phyloP scores from a whole-genome alignment of 2,329 filamentous ascomycete species.

The Volutella citrinella region DNA sequence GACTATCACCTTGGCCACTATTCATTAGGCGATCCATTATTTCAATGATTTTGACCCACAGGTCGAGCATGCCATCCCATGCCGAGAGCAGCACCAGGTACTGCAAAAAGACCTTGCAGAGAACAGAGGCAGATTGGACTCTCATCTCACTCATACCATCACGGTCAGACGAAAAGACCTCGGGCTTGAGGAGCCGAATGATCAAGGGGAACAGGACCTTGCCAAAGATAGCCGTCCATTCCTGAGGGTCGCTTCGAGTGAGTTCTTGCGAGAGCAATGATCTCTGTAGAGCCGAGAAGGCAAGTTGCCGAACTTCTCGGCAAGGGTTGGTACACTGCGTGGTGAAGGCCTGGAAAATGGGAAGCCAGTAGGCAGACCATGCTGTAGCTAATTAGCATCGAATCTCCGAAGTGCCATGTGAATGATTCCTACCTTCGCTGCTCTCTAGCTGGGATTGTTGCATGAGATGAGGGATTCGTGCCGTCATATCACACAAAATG shows the following conservation, averaged over 20 bases:
- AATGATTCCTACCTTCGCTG: constrained; percentile 73
- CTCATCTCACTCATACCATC: constrained; percentile 94
- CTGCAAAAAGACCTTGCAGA: constrained; percentile 94
- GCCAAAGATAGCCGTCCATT: constrained; percentile 93
- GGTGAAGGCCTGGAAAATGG: constrained; percentile 85
- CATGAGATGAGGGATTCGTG: constrained; percentile 81
- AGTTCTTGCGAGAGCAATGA: constrained; percentile 82
- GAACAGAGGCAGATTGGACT: constrained; percentile 82
- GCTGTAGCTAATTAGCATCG: constrained; percentile 52
- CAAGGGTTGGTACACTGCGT: constrained; percentile 93
- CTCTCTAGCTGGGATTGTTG: constrained; percentile 89
- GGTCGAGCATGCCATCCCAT: constrained; percentile 83
- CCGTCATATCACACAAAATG: constrained; percentile 78
- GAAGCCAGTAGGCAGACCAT: constrained; percentile 97
- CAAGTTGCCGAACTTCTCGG: constrained; percentile 85
- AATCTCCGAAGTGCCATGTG: too few species aligned
- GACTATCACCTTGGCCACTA: constrained; percentile 83
- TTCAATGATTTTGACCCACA: constrained; percentile 90
- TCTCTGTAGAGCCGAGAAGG: constrained; percentile 81
- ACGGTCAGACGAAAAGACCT: constrained; percentile 88
- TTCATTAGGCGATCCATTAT: constrained; percentile 97
- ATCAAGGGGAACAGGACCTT: constrained; percentile 94
- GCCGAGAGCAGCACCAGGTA: constrained; percentile 82
- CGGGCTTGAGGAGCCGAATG: constrained; percentile 81
- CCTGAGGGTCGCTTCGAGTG: constrained; percentile 76